Evolutionary conservation across 2,329 filamentous ascomycete genomes (phyloP), one percentile per base, ranked within the genome.

Genomic region (Anisogramma anomala): DNA sequence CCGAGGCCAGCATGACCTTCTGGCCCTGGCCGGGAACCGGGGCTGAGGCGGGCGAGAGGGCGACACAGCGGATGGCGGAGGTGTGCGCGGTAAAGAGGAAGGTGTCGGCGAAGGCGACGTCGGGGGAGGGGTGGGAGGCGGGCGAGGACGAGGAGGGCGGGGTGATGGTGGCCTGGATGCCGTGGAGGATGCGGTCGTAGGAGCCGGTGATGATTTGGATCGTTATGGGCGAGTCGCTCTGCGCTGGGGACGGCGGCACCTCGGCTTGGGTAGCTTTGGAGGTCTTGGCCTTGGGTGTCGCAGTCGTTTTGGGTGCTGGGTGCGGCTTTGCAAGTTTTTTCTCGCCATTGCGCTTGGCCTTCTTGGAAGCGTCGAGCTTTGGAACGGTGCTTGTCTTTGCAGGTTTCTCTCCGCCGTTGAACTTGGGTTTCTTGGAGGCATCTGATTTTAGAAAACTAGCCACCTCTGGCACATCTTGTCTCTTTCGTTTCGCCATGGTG

Each of bases 71-170:
- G 58, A 98, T 85, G 4, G 91, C 82, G 10, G 88, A 93, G 42
- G 78, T 73, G 64, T 98, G 91, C 11, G 91, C 88, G 56, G 88
- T 85, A 73, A 98, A 95, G 43, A 98, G 74, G 61, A 98, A 98
- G 0, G 84, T 89, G 61, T 96, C 89, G 50, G 84, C 76, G 57
- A 95, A 96, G 38, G 79, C 70, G 41, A 79, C 68, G 13, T 68
- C 56, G 23, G n/a, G 26, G 19, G 31, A 30, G 14, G 26, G 6
- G 10, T 10, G 3, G 20, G 28, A 25, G 28, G 36, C 7, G 6
- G 36, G 23, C n/a, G 38, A 15, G 22, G 31, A 35, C 8, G 17
- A 6, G 20, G 28, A 33, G 28, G 36, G 9, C 4, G 36, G 33
- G 18, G 72, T 67, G 39, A 94, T 67, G 2, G 77, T 77, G n/a